Evolutionary conservation across 2,329 filamentous ascomycete genomes (phyloP), one percentile per base, ranked within the genome.

Genomic region (Apiospora malaysiana): DNA sequence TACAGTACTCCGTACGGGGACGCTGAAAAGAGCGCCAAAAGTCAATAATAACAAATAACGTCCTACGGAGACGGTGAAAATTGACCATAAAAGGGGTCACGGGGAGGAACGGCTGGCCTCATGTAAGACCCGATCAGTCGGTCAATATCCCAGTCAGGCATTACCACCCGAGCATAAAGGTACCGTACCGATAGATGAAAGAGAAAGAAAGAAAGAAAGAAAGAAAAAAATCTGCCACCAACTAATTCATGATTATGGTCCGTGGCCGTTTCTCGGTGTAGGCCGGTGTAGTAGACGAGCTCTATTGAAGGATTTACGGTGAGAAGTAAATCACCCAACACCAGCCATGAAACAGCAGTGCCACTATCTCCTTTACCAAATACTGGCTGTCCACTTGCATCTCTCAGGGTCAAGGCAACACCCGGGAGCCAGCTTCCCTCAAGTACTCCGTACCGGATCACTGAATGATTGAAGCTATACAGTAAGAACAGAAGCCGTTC

Each of bases 251-350:
- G 51, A 37, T 16, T 2, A 59, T 21, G 51, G 51, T 37, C 51
- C 51, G 51, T 59, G 51, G 51, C 25, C 51, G 25, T 59, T 59
- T 32, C 51, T 59, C 51, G 51, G 51, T 37, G 51, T 59, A 59
- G 51, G 51, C 51, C 51, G 51, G 51, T 32, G 51, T 59, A 59
- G 51, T 59, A 59, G 51, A 10, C 51, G 6, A 32, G 25, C 12
- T 37, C 27, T 59, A 59, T 37, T 10, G 51, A 21, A 59, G 51
- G 51, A 59, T 32, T 59, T 5, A 27, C 51, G 51, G 51, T 59
- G 51, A 59, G 51, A 32, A 59, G 23, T 32, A 27, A 59, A 59
- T 59, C 51, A 37, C 32, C 51, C 51, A 59, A 59, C 51, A 59
- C 37, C 51, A 21, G 51, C 51, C 51, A 59, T 59, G 51, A 59